Base-by-base conservation (phyloP, 352 stramenopile species). In the Globisporangium echinulatum region DNA sequence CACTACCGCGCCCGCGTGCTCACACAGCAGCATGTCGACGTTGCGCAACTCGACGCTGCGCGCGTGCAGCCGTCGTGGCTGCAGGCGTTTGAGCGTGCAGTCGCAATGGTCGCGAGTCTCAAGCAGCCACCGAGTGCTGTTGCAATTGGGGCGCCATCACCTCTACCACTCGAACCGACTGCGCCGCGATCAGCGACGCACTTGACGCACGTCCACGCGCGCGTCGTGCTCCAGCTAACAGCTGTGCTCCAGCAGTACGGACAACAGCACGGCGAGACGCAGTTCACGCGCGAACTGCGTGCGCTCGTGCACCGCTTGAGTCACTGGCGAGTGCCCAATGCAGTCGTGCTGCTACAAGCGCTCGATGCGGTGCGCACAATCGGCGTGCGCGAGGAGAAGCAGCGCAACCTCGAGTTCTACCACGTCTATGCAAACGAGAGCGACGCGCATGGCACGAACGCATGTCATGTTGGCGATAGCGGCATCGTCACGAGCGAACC, bases 371-470 rank as follows among this genome's bases (percentile, higher is more conserved):
- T 67, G 10, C 74, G 72, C 53, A 19, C 55, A 0, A 37, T 67
- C 9, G 79, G 63, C 0, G 66, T 71, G 11, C 37, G 65, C 19
- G 80, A 90, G 54, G 80, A 90, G 51, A 70, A 76, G 48, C 72
- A 81, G 33, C 67, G 78, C 15, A 90, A 88, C 59, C 75, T 90
- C 50, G 80, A 90, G 62, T 87, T 90, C 64, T 83, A 71, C 63
- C 78, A 90, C 61, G 68, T 83, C 2, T 71, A 79, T 33, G 33
- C 47, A 8, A 17, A 42, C 17, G 3, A 56, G n/a, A 37, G 13
- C 13, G 7, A 17, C 33, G 38, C 15, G 6, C 14, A 33, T 33
- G 25, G 25, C 54, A 37, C 48, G 51, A 56, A 13, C 40, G 40
- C 40, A 33, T 3, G 25, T 33, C 25, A 33, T 33, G 25, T 33